Evolutionary conservation across 2,329 filamentous ascomycete genomes (phyloP), one percentile per base, ranked within the genome.

Genomic region (Cucurbitaria berberidis): DNA sequence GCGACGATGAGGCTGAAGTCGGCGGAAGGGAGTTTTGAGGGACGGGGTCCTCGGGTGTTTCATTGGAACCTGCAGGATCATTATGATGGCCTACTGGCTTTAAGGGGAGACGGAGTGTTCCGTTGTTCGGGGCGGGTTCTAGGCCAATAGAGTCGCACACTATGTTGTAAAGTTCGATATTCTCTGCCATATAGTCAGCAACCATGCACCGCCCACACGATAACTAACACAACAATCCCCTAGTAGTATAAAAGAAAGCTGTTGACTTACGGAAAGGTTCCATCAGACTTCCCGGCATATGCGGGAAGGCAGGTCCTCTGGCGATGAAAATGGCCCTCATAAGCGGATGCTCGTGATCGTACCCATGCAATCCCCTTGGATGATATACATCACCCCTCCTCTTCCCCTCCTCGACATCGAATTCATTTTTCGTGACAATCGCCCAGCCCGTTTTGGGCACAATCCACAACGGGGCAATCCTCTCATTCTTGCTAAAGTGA

Each of bases 271-370:
- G 93, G 73, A 98, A 98, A 3, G 82, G 80, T 27, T 90, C 86
- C 27, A 98, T 76, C 59, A 87, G 84, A 73, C 90, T 96, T 64
- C 95, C 93, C 0, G 90, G 86, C 34, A 84, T 78, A 66, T 97
- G 93, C 0, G 91, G 90, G 70, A 99, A 99, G 0, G 93, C 93
- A 3, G 95, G 95, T 0, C 95, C 95, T 34, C 91, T 82, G 1
- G 95, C 95, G 43, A 98, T 82, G 66, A 99, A 99, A 38, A 99
- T 96, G 0, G 95, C 93, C 34, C 95, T 82, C 95, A 99, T 99
- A 39, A 99, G 80, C 0, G 93, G 93, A 71, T 99, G 89, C 67
- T 96, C 88, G 67, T 96, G 89, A 71, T 99, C 95, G 70, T 98
- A 99, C 1, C 95, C 95, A 70, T 99, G 95, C 2, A 99, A 78